Evolutionary conservation across 2,329 filamentous ascomycete genomes (phyloP).

Genomic region (Lasiodiplodia gonubiensis): DNA sequence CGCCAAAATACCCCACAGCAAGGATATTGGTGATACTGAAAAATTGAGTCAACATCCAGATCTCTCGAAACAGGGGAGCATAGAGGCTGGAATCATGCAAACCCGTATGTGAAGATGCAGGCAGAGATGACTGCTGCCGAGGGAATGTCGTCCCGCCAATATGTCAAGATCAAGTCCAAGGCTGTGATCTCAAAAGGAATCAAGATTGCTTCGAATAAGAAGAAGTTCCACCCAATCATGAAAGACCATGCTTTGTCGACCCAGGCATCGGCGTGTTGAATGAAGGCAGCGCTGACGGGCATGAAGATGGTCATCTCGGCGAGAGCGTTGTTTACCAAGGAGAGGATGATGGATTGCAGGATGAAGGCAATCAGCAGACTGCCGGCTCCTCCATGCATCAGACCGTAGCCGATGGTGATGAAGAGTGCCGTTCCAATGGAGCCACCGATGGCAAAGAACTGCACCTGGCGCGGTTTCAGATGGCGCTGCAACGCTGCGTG

Average conservation of each 20-base stretch:
- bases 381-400: slow-evolving; percentile 47
- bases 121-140: slow-evolving; percentile 73
- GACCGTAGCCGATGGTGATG: slow-evolving; percentile 25
- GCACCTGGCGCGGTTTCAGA: slow-evolving; percentile 10
- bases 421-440: slow-evolving; percentile 30
- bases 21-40: slow-evolving; percentile 55
- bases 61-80: too few relatives aligned
- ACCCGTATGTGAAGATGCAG: slow-evolving; percentile 66
- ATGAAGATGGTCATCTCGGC: slow-evolving; percentile 78
- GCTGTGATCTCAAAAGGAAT: slow-evolving; percentile 75
- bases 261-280: slow-evolving; percentile 75
- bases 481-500: background rate
- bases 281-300: slow-evolving; percentile 77
- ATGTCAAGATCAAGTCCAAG: slow-evolving; percentile 75
- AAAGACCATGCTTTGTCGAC: slow-evolving; percentile 73
- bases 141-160: slow-evolving; percentile 66
- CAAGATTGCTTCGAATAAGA: slow-evolving; percentile 70
- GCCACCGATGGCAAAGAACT: slow-evolving; percentile 25
- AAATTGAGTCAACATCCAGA: too few relatives aligned
- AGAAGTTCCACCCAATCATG: slow-evolving; percentile 85
- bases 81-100: slow-evolving; percentile 39
- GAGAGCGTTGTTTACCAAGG: slow-evolving; percentile 36
- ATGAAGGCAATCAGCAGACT: slow-evolving; percentile 63
- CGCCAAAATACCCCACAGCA: slow-evolving; percentile 74
- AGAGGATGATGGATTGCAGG: slow-evolving; percentile 58